Evolutionary conservation across 2,329 filamentous ascomycete species (phyloP).

Genomic region (Macroventuria anomochaeta): DNA sequence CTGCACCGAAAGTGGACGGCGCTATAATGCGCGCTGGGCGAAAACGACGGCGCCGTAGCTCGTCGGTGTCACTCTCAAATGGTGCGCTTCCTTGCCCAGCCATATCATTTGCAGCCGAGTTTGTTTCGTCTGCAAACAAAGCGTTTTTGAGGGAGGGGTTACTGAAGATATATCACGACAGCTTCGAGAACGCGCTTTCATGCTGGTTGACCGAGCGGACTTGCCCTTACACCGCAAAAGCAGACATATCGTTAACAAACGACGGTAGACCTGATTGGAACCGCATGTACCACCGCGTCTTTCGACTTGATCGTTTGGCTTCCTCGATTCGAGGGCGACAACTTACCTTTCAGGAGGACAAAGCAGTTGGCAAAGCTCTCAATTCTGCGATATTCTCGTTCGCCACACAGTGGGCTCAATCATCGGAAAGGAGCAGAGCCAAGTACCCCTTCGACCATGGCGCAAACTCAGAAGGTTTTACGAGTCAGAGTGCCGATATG

Average conservation of each 20-base stretch:
- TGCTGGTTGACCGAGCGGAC: conserved; percentile 63
- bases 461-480: conserved; percentile 18
- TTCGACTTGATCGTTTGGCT: conserved; percentile 56
- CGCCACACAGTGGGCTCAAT: conserved; percentile 58
- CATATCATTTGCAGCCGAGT: conserved; percentile 34
- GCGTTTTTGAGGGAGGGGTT: conserved; percentile 54
- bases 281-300: conserved; percentile 59
- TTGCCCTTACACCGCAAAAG: conserved; percentile 56
- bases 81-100: conserved; percentile 28
- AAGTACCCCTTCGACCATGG: conserved; percentile 39
- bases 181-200: conserved; percentile 60
- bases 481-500: conserved; percentile 3
- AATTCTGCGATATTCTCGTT: conserved; percentile 61
- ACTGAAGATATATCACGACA: conserved; percentile 61
- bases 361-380: conserved; percentile 55
- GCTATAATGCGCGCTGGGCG: conserved; percentile 20
- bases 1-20: conserved; percentile 13
- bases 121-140: conserved; percentile 46
- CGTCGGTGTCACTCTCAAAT: conserved; percentile 28
- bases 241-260: conserved; percentile 34
- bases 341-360: conserved; percentile 53
- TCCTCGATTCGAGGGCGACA: conserved; percentile 51
- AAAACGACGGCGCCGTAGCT: conserved; percentile 37
- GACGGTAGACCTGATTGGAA: conserved; percentile 56
- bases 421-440: conserved; percentile 33